Base-by-base conservation (phyloP, 768 basidiomycete species). In the Pleurotus citrinopileatus region DNA sequence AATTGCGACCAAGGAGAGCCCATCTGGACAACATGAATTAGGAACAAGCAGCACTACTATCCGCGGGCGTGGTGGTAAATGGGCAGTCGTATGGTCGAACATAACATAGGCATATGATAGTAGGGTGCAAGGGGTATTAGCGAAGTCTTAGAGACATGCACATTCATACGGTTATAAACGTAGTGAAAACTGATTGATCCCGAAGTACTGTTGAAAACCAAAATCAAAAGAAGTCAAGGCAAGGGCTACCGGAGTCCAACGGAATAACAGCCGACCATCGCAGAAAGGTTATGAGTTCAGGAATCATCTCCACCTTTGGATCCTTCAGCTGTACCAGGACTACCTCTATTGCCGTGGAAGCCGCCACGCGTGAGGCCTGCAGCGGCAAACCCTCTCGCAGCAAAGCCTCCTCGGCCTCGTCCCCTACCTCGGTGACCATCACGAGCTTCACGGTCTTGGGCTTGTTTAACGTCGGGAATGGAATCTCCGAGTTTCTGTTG, bases 401-500 rank as follows among this genome's bases (percentile, higher is more conserved):
- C 84, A 61, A 76, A 91, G 2, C 80, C 82, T 17, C 76, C 72
- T 9, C 78, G 75, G 19, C 81, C 78, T 23, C 85, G 75, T 2
- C 80, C 78, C 2, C 86, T 77, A 13, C 82, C 75, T 19, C 76
- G 57, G 55, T 68, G 64, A 56, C 75, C 63, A 67, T 22, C 70
- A 52, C 76, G 74, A 42, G 72, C 65, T 58, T 78, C 78, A 51
- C 76, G 73, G 51, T 79, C 88, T n/a, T 77, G 80, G 23, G 90
- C 89, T 60, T 87, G 80, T 64, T 82, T 85, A 25, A 91, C 82
- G 59, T 89, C 85, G 1, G 87, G 83, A 0, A 71, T 63, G 0
- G 63, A 73, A 45, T 88, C 90, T 38, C 86, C 83, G 28, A 92
- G 73, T 78, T 81, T 87, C 91, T 92, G 60, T n/a, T n/a, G n/a